These are phyloP conservation scores for Curvularia eragrostidis DNA, from an alignment of 2,329 filamentous ascomycete genomes.

Conservation along the genomic window DNA sequence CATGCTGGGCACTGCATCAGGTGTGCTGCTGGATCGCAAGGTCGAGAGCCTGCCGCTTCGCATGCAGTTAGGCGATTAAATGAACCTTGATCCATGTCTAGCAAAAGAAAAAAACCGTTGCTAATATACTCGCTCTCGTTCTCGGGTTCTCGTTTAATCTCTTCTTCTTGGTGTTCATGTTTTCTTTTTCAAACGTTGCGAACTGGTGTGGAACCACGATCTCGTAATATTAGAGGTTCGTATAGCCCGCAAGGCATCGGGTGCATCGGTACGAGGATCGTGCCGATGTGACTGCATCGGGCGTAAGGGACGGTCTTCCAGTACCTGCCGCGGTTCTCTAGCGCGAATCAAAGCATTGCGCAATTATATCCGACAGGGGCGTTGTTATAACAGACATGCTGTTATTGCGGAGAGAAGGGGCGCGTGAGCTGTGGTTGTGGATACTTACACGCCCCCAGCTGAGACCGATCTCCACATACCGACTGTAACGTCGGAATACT, in stretches of 20 bases:
- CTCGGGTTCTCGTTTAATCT: background rate
- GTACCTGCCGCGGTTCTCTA: conserved; percentile 5
- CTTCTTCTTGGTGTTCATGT: background rate
- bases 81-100: conserved; percentile 1
- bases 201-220: background rate
- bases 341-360: conserved; percentile 3
- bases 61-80: conserved; percentile 13
- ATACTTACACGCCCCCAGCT: conserved; percentile 24
- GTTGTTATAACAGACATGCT: conserved; percentile 24
- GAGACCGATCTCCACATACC: conserved; percentile 21
- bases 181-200: background rate
- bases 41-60: conserved; percentile 4
- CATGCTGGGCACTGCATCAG: conserved; percentile 11
- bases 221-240: conserved; percentile 3
- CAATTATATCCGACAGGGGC: conserved; percentile 25
- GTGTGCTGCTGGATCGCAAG: conserved; percentile 22
- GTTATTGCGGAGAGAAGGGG: conserved; percentile 22
- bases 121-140: background rate
- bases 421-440: conserved; percentile 22
- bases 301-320: background rate
- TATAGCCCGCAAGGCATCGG: conserved; percentile 1
- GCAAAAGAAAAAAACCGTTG: background rate
- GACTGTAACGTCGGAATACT: conserved; percentile 6
- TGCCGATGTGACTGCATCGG: conserved; percentile 9
- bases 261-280: conserved; percentile 1